Base-by-base conservation (phyloP, 805 yeast genomes). In the Yamadazyma philogaea region DNA sequence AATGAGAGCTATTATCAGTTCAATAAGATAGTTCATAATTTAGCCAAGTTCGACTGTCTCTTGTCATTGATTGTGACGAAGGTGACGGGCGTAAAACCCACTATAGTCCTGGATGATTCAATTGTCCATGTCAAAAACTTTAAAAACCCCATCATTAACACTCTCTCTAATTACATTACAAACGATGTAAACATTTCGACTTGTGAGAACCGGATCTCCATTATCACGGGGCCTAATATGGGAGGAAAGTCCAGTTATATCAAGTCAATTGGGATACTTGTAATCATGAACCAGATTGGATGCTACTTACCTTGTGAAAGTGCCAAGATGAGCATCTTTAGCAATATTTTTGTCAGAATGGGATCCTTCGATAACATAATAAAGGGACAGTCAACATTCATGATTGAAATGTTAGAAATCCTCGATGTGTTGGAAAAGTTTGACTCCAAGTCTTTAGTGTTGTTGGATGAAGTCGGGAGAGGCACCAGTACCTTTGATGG, bases 181-280 rank as follows among this genome's bases (percentile, higher is more conserved):
- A 89, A 88, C 56, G 79, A 81, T 48, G 72, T 82, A 4, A 42
- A 57, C 6, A 75, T 89, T 66, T 51, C 67, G 5, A 55, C 63
- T 6, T 55, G 64, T n/a, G 58, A 66, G 3, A 70, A 77, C 11
- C 69, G 87, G 26, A 75, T 65, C 2, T 66, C 81, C 42, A 70
- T 89, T 12, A 77, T 89, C 17, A 86, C 95, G 0, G 96, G 95
- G 0, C 93, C 95, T 0, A 86, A 86, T 51, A 84, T 86, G 89
- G 95, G 95, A 7, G 95, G 95, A 3, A 87, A 87, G 57, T 82
- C 89, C 6, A 80, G 88, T 1, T 81, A 80, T 53, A 87, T 84
- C 12, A 74, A 86, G 39, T 88, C 84, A 47, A 72, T 84, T 8
- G 95, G 93, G 0, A 60, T 87, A 11, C 65, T 79, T 8, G 80